Evolutionary conservation across 2,329 filamentous ascomycete genomes (phyloP).

Genomic region (Exophiala sp.): DNA sequence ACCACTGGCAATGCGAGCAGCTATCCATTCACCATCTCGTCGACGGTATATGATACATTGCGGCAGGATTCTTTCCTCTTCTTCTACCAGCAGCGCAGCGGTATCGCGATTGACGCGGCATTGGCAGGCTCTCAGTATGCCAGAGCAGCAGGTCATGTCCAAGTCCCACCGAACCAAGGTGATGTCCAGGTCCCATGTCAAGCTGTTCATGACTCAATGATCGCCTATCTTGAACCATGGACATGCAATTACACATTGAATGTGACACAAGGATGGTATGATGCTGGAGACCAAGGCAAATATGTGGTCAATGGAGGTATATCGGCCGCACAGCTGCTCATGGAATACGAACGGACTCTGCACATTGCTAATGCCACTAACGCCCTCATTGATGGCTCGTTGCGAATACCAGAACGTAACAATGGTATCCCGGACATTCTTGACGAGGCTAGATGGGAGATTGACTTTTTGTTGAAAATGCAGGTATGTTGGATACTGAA

Average conservation of each 20-base stretch:
- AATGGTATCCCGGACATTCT: conserved; percentile 1
- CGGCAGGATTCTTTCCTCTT: conserved; percentile 3
- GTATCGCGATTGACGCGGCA: conserved; percentile 2
- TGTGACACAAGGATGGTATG: conserved; percentile 5
- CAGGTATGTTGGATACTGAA: neutral
- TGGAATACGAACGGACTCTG: conserved; percentile 4
- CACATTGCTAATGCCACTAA: conserved; percentile 1
- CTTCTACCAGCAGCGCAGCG: conserved; percentile 6
- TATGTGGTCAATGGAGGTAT: conserved; percentile 7
- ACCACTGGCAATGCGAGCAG: neutral
- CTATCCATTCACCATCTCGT: conserved; percentile 1
- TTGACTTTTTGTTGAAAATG: conserved; percentile 5
- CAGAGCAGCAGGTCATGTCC: conserved; percentile 5
- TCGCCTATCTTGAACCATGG: conserved; percentile 7
- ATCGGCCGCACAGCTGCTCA: conserved; percentile 5
- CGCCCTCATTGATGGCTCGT: neutral
- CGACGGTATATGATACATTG: neutral
- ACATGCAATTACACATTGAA: conserved; percentile 5
- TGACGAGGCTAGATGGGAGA: conserved; percentile 5
- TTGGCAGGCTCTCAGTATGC: conserved; percentile 1
- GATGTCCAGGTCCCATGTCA: conserved; percentile 5
- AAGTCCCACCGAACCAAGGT: conserved; percentile 4
- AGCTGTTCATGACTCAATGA: conserved; percentile 1
- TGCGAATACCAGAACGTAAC: conserved; percentile 3
- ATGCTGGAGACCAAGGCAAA: conserved; percentile 4